phyloP scores from a whole-genome alignment of 768 basidiomycete genomes.

The Rhodotorula diobovata region DNA sequence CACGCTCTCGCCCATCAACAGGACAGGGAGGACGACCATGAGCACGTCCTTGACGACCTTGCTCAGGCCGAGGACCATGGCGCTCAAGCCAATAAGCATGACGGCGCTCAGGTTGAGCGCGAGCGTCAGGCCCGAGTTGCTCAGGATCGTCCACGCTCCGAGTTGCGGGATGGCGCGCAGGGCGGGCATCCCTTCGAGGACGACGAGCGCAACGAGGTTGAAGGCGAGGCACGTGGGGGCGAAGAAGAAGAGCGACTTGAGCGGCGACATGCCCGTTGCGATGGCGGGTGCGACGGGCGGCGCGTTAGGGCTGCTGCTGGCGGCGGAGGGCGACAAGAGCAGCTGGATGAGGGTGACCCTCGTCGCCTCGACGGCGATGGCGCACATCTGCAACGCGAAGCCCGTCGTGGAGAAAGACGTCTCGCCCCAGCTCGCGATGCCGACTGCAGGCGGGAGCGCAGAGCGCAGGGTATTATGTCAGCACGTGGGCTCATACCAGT shows the following conservation, averaged over 20 bases:
- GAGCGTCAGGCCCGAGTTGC: slow-evolving; percentile 82
- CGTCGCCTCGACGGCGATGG: slow-evolving; percentile 82
- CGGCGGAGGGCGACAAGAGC: slow-evolving; percentile 46
- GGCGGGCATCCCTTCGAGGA: slow-evolving; percentile 81
- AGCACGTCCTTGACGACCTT: slow-evolving; percentile 67
- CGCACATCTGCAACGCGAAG: slow-evolving; percentile 66
- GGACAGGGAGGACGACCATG: slow-evolving; percentile 79
- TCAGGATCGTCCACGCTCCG: slow-evolving; percentile 64
- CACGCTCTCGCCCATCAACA: slow-evolving; percentile 62
- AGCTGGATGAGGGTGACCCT: slow-evolving; percentile 94
- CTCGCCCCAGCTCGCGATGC: slow-evolving; percentile 81
- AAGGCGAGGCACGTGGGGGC: slow-evolving; percentile 85
- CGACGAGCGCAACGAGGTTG: slow-evolving; percentile 74
- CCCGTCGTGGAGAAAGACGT: slow-evolving; percentile 61
- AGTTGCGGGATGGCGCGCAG: slow-evolving; percentile 60
- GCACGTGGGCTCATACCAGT: no score
- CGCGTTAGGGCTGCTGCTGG: background rate
- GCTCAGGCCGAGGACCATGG: slow-evolving; percentile 50
- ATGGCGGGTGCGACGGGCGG: background rate
- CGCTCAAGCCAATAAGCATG: slow-evolving; percentile 62
- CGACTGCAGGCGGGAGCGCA: slow-evolving; percentile 48
- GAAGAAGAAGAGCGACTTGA: slow-evolving; percentile 84
- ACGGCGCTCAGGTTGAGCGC: slow-evolving; percentile 81
- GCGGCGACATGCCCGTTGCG: slow-evolving; percentile 78
- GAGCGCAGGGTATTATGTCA: no score